Base-by-base conservation (phyloP, 2,329 filamentous ascomycete species). In the Aspergillus ibericus region DNA sequence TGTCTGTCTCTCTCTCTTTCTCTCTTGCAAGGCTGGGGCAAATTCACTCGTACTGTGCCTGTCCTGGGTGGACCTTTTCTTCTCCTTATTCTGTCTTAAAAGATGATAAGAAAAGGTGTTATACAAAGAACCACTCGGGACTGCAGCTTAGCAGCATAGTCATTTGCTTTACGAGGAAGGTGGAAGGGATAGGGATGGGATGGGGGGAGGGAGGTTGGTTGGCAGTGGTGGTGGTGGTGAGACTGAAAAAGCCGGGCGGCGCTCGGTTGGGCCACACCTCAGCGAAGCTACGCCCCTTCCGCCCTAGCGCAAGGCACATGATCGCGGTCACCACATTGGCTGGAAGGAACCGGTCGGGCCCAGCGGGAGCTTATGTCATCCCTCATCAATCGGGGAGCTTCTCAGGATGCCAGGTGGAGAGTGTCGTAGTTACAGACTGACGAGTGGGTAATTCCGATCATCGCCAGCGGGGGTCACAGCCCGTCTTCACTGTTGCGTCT, bases 81-180 rank as follows among this genome's bases (percentile, higher is more conserved):
- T 55, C 55, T 60, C 61, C 61, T 66, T 63, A 66, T 62, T 65
- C 64, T 68, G 66, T 61, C 66, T 72, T 70, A 66, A 59, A 65
- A 60, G 61, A 70, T 62, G 64, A 64, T 66, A 69, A 58, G 60
- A 68, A 62, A 57, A 54, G 59, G 66, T 68, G 68, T 74, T 69
- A 73, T 72, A 73, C 71, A 68, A 71, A 68, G 70, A 72, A 65
- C 69, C 72, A 67, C 67, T 68, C 63, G 66, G 60, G 35, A 59
- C 63, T 68, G 70, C 66, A 63, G 60, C 63, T 66, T 62, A 69
- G 67, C 67, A 72, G 69, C 67, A 73, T 73, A 69, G 66, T 72
- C 66, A 71, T 72, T 73, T 70, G 70, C 69, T 75, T 77, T 77
- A 77, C 75, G 70, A 67, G 65, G 65, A 68, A 64, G 61, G 58